Evolutionary conservation across 1,284 basidiomycete species (phyloP).

Genomic region (Tetrapyrgos nigripes): DNA sequence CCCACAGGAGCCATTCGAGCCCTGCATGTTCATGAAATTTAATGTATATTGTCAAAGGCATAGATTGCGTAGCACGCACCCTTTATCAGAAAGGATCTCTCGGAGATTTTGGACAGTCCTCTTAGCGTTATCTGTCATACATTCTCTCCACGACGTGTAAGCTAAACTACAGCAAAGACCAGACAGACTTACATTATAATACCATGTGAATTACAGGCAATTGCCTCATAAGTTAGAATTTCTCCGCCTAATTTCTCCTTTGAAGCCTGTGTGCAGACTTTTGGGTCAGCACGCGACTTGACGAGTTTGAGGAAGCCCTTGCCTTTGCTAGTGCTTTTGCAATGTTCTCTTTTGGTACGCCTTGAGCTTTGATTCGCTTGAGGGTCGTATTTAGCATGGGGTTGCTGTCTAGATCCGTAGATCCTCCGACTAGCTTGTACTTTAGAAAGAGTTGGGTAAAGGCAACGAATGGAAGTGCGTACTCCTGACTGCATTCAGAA

Average conservation of each 20-base stretch:
- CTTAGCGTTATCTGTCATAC: conserved; percentile 75
- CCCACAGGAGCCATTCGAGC: conserved; percentile 75
- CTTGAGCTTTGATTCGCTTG: conserved; percentile 65
- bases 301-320: conserved; percentile 1
- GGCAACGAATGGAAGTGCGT: conserved; percentile 24
- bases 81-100: conserved; percentile 62
- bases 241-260: conserved; percentile 59
- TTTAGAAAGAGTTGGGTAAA: conserved; percentile 4
- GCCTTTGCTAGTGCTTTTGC: conserved; percentile 76
- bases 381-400: conserved; percentile 65
- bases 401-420: conserved; percentile 60
- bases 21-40: conserved; percentile 40
- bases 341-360: conserved; percentile 82
- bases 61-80: conserved; percentile 51
- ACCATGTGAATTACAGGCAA: conserved; percentile 73
- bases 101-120: conserved; percentile 73
- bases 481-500: conserved; percentile 73
- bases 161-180: background rate
- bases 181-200: conserved; percentile 75
- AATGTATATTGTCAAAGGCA: background rate
- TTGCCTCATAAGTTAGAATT: conserved; percentile 72
- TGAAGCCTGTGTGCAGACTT: conserved; percentile 47
- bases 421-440: conserved; percentile 72
- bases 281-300: conserved; percentile 11
- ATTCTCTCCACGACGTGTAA: conserved; percentile 61